Evolutionary conservation across 352 stramenopile species (phyloP).

Genomic region (Phytopythium litorale): DNA sequence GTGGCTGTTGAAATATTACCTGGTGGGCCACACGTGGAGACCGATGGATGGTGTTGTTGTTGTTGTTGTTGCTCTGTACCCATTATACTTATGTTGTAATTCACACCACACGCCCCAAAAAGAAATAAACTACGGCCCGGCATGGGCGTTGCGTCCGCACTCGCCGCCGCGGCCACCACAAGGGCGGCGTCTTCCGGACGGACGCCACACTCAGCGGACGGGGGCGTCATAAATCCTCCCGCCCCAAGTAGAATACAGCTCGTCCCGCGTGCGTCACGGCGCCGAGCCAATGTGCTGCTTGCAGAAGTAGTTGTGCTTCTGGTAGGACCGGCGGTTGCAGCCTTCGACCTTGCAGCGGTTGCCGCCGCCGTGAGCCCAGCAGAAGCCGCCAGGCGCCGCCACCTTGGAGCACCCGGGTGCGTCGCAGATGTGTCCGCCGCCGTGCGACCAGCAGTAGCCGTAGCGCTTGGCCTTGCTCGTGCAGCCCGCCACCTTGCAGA

Average conservation of each 20-base stretch:
- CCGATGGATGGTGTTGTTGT: no score
- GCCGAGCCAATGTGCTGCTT: conserved; percentile 45
- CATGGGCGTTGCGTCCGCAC: no score
- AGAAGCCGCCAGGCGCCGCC: conserved; percentile 60
- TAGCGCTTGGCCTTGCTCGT: conserved; percentile 71
- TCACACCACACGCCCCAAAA: conserved; percentile 1
- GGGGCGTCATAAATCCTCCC: not conserved
- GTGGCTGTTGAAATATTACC: no score
- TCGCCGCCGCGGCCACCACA: no score
- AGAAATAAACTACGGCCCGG: conserved; percentile 1
- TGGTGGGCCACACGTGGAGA: no score
- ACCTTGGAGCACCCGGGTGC: conserved; percentile 50
- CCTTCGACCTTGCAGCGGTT: conserved; percentile 65
- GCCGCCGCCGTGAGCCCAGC: conserved; percentile 64
- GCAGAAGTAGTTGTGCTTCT: conserved; percentile 68
- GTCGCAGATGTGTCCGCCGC: conserved; percentile 62
- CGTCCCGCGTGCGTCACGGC: not conserved
- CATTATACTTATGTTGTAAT: conserved; percentile 4
- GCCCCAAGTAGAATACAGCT: not conserved
- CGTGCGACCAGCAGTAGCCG: conserved; percentile 68
- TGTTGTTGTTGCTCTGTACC: no score
- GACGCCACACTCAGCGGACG: not conserved
- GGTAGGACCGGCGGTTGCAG: conserved; percentile 68
- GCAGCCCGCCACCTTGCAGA: conserved; percentile 58
- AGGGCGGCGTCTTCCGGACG: conserved; percentile 2